Conservation (phyloP, 306 rosid species). For the Rosa persica region DNA sequence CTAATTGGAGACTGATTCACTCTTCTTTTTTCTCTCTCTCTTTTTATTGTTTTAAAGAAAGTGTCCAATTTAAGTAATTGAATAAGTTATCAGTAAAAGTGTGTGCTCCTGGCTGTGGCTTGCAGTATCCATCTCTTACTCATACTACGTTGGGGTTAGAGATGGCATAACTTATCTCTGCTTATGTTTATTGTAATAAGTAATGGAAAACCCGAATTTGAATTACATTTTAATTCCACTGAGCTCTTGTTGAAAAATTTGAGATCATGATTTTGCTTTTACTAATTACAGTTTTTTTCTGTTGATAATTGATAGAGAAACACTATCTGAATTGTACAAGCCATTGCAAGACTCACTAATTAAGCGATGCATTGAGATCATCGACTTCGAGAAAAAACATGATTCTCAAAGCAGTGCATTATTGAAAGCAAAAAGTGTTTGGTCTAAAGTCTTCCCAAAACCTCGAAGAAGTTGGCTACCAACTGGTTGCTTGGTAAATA, state of each 20-base stretch:
- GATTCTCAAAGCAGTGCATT: constrained; percentile 38
- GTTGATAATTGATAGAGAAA: constrained; percentile 39
- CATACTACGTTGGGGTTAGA: background rate
- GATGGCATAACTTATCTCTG: background rate
- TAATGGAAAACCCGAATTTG: background rate
- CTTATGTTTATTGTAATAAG: background rate
- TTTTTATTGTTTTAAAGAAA: background rate
- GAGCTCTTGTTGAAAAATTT: background rate
- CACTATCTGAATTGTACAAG: constrained; percentile 59
- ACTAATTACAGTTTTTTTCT: constrained; percentile 22
- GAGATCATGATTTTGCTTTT: background rate
- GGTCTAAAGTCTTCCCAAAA: constrained; percentile 83
- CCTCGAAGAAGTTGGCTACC: constrained; percentile 95
- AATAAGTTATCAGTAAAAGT: background rate
- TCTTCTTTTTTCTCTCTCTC: background rate
- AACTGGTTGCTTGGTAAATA: constrained; percentile 91
- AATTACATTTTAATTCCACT: constrained; percentile 9
- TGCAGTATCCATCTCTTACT: background rate
- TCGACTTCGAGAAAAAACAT: constrained; percentile 50
- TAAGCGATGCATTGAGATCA: constrained; percentile 64
- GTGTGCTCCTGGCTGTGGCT: background rate
- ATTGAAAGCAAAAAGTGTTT: constrained; percentile 54
- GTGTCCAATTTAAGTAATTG: background rate
- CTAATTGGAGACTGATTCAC: background rate
- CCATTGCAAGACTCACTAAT: constrained; percentile 80